A percentile compares a stretch with the other conserved stretches of the same genome.
phyloP scores from a whole-genome alignment of 345 rosid genomes.

The Eucalyptus tenuipes region DNA sequence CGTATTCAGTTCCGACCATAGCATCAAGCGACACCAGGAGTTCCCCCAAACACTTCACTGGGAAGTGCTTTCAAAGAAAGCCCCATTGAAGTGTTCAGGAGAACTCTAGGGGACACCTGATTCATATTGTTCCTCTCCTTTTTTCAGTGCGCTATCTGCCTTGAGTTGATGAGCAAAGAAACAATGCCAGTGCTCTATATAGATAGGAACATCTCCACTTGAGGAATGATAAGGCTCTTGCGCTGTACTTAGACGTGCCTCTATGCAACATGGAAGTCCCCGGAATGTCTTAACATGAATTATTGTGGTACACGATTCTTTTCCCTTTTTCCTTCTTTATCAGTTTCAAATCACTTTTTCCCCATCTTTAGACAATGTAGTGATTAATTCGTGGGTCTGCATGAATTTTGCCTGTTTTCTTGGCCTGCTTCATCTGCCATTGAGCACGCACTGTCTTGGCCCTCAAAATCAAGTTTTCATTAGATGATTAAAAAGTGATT shows the following conservation, averaged over 20 bases:
- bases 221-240: background rate
- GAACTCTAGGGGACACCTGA: conserved; percentile 8
- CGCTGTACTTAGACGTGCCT: background rate
- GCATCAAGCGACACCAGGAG: background rate
- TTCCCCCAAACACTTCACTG: conserved; percentile 18
- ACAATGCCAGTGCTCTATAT: background rate
- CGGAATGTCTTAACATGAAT: background rate
- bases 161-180: background rate
- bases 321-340: background rate
- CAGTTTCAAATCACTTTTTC: background rate
- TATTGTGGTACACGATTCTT: background rate
- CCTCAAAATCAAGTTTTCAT: background rate
- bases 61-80: background rate
- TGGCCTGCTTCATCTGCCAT: background rate
- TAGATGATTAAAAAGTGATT: background rate
- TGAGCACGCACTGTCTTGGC: background rate
- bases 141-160: background rate
- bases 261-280: background rate
- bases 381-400: background rate
- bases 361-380: background rate
- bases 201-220: background rate
- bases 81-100: conserved; percentile 4
- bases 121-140: background rate
- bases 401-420: background rate
- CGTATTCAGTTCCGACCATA: background rate